Percentiles rank a stretch among this genome's conserved stretches.
Conservation (phyloP, 2,329 filamentous ascomycete genomes). For the Ascochyta rabiei region DNA sequence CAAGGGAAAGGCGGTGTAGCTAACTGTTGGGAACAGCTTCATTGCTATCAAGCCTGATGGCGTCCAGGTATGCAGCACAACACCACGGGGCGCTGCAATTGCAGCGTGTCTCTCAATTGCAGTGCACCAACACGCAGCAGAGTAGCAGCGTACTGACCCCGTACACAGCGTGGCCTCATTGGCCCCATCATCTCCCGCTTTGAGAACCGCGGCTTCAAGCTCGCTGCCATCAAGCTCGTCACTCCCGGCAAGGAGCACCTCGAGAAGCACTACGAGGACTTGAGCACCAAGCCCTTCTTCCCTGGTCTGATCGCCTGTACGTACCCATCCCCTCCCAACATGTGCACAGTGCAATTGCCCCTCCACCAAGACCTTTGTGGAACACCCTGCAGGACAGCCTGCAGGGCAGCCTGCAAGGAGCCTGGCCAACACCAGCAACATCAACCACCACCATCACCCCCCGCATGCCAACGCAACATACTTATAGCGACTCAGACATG, state of each 20-base stretch:
- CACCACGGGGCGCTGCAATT: background rate
- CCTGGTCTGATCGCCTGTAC: slow-evolving; percentile 87
- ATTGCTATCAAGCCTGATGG: slow-evolving; percentile 99
- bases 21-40: slow-evolving; percentile 69
- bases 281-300: slow-evolving; percentile 97
- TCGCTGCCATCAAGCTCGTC: slow-evolving; percentile 95
- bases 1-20: slow-evolving; percentile 27
- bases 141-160: slow-evolving; percentile 1
- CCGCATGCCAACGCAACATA: background rate
- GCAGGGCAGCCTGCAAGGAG: background rate
- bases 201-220: slow-evolving; percentile 98
- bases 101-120: slow-evolving; percentile 2
- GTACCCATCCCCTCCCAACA: slow-evolving; percentile 44
- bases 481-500: slow-evolving; percentile 76
- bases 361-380: background rate
- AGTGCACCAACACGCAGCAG: background rate
- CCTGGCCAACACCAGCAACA: background rate
- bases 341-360: background rate
- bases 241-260: slow-evolving; percentile 91
- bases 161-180: slow-evolving; percentile 86
- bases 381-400: background rate
- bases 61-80: slow-evolving; percentile 77
- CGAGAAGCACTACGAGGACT: slow-evolving; percentile 96
- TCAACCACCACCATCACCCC: slow-evolving; percentile 13
- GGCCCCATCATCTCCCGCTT: slow-evolving; percentile 98